Evolutionary conservation across 805 yeast species (phyloP), one percentile per base, ranked within the genome.

Genomic region (Spathaspora hagerdaliae): DNA sequence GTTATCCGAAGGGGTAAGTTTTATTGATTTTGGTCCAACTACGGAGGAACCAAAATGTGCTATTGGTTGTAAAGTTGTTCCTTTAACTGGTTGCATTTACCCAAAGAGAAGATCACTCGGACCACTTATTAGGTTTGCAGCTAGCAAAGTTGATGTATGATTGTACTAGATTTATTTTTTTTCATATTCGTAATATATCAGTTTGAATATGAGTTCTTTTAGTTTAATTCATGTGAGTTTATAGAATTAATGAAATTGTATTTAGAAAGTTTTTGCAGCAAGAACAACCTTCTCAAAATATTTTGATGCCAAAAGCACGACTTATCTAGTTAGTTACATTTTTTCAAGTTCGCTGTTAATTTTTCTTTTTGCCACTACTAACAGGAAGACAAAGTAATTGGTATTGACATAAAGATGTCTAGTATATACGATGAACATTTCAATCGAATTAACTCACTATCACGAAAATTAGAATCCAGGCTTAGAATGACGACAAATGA

Each of bases 11-110:
- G 66, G 67, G 8, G 56, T 63, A 26, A 51, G 57, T 31, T 71
- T 71, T 52, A 73, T 71, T 15, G 76, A 71, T 51, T 71, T 71
- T 51, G 77, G 76, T 3, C 77, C 76, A 4, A 71, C 77, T 8
- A 71, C 77, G 2, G 65, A 70, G 7, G 67, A 66, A 47, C 71
- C 76, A 11, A 71, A 71, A 52, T 55, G 62, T 45, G 72, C 68
- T 35, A 70, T 72, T 43, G 76, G 75, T 2, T 55, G 70, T 38
- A 52, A 54, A 36, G 59, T 63, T 32, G 66, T 72, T 10, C 67
- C 69, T 5, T 54, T 72, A 11, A 56, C 58, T 38, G 77, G 75
- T 6, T 72, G 71, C 1, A 55, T 70, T 31, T 57, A 59, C 39
- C 61, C 71, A 48, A 64, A 44, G 29, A 59, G 39, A 48, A 58